Base-by-base conservation (phyloP, 192 early-diverging fungal species). In the Gaertneriomyces sp. region DNA sequence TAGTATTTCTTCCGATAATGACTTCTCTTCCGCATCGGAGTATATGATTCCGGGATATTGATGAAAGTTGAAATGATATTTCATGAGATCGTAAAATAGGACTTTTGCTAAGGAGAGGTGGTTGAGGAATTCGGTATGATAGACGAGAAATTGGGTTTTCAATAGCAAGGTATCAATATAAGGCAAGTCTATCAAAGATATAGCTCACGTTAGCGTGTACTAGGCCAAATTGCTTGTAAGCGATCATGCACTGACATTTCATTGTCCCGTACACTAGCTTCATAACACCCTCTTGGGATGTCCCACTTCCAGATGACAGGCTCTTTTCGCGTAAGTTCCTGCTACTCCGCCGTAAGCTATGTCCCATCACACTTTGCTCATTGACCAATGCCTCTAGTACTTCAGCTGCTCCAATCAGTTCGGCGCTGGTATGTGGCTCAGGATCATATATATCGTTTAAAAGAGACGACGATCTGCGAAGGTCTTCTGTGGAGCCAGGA, bases 121-220 rank as follows among this genome's bases (percentile, higher is more conserved):
- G 60, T 81, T 75, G 43, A 83, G 76, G 53, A 83, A 83, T 77
- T 83, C 77, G 69, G 79, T 83, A 55, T 83, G 75, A 45, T 79
- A 83, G 4, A 83, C 81, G 7, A 83, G 61, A 47, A 80, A 83
- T 67, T 83, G 81, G 4, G 81, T 83, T 56, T 83, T 83, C 50
- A 83, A 76, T 0, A 83, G 58, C 9, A 83, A 69, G 8, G 73
- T 77, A 56, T 83, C 81, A 44, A 81, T 81, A 59, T 79, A 83
- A 12, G 79, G 72, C 63, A 83, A 51, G 58, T 78, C 81, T 82
- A 39, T 20, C 60, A 20, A 33, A 51, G 55, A 42, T 10, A 65
- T 51, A 4, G 49, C n/a, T 20, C n/a, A 51, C 6, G 20, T 6
- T n/a, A 51, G 20, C 20, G n/a, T 17, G 20, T 6, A 6, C n/a